Percentiles rank a stretch among this genome's conserved stretches.
Conservation (phyloP, 176 grass and related monocot genomes). For the Oryza nivara region DNA sequence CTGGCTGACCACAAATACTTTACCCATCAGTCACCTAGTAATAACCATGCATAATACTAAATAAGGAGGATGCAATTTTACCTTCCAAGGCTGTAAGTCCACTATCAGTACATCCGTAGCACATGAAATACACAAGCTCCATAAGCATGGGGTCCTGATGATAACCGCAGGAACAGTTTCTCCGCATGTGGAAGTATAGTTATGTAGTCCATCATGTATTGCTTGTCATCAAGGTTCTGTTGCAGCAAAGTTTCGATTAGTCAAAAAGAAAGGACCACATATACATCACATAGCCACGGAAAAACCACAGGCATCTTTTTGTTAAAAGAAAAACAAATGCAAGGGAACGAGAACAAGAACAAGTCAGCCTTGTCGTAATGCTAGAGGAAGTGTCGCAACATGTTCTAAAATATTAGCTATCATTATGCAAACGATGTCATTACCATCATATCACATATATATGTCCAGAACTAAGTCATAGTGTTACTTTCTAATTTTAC, state of each 20-base stretch:
- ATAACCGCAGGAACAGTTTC: neutral
- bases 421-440: too few species aligned
- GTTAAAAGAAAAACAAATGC: too few species aligned
- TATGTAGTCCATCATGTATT: neutral
- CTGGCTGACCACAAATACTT: neutral
- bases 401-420: neutral
- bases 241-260: neutral
- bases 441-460: too few species aligned
- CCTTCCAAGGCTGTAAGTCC: neutral
- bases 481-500: too few species aligned
- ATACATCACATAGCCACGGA: too few species aligned
- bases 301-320: too few species aligned
- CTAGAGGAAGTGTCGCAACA: neutral
- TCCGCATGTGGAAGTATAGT: neutral
- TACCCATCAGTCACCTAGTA: neutral
- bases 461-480: too few species aligned
- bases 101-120: neutral
- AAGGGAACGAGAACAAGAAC: too few species aligned
- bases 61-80: neutral
- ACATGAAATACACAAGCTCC: neutral
- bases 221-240: neutral
- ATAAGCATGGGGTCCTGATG: neutral
- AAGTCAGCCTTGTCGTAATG: too few species aligned
- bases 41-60: neutral
- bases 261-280: neutral